Base-by-base conservation (phyloP, 1,284 basidiomycete species). In the Neonothopanus nambi region DNA sequence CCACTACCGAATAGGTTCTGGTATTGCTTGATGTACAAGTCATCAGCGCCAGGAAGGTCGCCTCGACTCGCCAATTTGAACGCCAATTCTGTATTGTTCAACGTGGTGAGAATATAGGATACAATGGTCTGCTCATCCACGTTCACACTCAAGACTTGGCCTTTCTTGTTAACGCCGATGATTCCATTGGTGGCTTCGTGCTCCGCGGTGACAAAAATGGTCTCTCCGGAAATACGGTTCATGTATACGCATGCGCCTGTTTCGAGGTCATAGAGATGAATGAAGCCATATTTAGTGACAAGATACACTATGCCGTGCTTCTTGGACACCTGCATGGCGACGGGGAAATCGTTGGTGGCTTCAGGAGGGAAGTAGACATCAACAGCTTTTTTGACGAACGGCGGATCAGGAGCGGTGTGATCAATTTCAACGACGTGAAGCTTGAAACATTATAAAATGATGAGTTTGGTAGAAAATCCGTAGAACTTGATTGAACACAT, bases 331-430 rank as follows among this genome's bases (percentile, higher is more conserved):
- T 99, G 97, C 93, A 99, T 98, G 26, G 96, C 93, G 38, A 99
- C 97, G n/a, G 97, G 97, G 80, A 99, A 99, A 70, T 99, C 97
- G 70, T 95, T 98, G 43, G 90, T 90, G 3, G 97, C 97, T 70
- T 99, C 97, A 1, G 95, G 89, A 52, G 97, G 97, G 85, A 99
- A 99, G 78, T 98, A 99, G 49, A 99, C 96, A 64, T 99, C 97
- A 60, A 99, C 95, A 13, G 94, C 93, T 75, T 98, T 99, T 81
- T 99, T 99, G 40, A 85, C 81, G 78, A 98, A 99, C 5, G 89
- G 87, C n/a, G 95, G 90, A 68, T 98, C 93, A n/a, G 93, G 88
- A 20, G 92, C 87, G 59, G 90, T 83, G 73, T 99, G 96, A 70
- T 99, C 97, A 65, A 99, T 97, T 74, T 99, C 95, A 59, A 99